Conservation (phyloP, 2,329 filamentous ascomycete species). For the Thielaviopsis punctulata region DNA sequence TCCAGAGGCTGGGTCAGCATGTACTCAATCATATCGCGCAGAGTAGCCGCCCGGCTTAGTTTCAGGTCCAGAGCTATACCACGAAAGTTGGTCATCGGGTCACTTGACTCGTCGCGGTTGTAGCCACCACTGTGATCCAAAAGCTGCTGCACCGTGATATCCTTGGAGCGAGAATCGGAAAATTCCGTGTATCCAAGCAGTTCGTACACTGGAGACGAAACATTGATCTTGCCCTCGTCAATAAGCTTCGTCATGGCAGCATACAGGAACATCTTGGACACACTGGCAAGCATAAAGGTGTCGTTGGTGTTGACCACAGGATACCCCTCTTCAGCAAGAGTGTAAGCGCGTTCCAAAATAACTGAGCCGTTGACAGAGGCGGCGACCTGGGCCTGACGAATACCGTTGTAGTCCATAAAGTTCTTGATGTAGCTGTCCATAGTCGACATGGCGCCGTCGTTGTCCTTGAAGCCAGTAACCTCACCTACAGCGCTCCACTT, state of each 20-base stretch:
- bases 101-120: constrained; percentile 5
- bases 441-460: neutral
- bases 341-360: constrained; percentile 13
- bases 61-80: constrained; percentile 1
- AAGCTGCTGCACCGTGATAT: constrained; percentile 12
- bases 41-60: constrained; percentile 8
- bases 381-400: constrained; percentile 13
- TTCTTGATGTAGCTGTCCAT: constrained; percentile 6
- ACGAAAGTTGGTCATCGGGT: constrained; percentile 11
- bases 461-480: constrained; percentile 3
- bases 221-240: constrained; percentile 8
- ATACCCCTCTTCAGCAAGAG: constrained; percentile 12
- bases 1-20: constrained; percentile 11
- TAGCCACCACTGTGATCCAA: constrained; percentile 10
- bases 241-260: constrained; percentile 12
- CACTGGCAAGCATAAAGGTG: constrained; percentile 12
- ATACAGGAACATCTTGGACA: constrained; percentile 13
- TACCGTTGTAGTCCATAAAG: constrained; percentile 12
- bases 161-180: constrained; percentile 5
- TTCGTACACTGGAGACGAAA: constrained; percentile 3
- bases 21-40: constrained; percentile 14
- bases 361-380: constrained; percentile 3
- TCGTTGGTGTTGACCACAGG: constrained; percentile 9
- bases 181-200: constrained; percentile 9
- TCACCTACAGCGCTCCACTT: constrained; percentile 8